These are phyloP conservation scores for Carex scoparia DNA, from an alignment of 176 grass and related monocot species.

Conservation along the genomic window DNA sequence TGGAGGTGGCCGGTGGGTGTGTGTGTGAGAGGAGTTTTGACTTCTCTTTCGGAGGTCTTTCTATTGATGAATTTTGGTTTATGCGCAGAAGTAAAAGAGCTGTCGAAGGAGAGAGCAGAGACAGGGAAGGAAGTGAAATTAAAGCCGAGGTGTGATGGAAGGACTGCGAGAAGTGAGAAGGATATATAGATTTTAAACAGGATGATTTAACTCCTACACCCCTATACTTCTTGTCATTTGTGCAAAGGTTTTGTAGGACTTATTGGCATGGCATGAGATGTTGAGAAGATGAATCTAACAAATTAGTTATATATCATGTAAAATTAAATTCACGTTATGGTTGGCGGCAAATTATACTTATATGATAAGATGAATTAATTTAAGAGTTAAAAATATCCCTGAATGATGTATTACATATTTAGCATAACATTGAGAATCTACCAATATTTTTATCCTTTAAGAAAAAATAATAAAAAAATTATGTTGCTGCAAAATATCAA, in stretches of 20 bases:
- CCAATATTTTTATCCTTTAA: not conserved
- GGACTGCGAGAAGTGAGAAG: not conserved
- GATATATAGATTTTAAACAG: constrained; percentile 38
- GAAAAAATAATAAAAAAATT: no score
- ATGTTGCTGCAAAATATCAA: not conserved
- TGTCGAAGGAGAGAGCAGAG: not conserved
- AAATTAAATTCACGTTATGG: no score
- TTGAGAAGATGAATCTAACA: not conserved
- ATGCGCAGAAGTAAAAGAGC: not conserved
- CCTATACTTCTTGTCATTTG: not conserved
- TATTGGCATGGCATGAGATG: not conserved
- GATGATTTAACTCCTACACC: not conserved
- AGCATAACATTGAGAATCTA: not conserved
- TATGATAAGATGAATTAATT: not conserved
- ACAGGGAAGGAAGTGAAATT: not conserved
- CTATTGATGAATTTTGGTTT: not conserved
- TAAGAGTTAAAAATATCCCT: not conserved
- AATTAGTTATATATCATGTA: no score
- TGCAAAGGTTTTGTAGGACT: not conserved
- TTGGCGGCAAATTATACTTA: no score
- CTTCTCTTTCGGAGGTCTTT: not conserved
- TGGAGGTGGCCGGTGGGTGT: not conserved
- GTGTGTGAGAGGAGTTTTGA: not conserved
- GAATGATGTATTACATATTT: not conserved
- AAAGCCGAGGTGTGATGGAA: not conserved